These are phyloP conservation scores for Exserohilum rostratum DNA, from an alignment of 2,329 filamentous ascomycete species.

Conservation along the genomic window DNA sequence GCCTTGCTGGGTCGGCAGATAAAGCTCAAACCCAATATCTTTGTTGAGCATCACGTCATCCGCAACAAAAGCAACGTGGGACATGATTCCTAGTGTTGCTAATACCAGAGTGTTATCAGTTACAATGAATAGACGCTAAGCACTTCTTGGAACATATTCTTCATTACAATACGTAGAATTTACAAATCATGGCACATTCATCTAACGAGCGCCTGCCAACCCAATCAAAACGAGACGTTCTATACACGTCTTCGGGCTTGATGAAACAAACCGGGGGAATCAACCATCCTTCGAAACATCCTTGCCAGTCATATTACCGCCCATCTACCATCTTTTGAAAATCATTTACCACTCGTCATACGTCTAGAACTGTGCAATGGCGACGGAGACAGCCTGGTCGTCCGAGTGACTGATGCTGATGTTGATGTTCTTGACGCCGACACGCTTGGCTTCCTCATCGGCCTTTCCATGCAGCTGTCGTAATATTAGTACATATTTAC, in stretches of 20 bases:
- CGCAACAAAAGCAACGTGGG: not conserved
- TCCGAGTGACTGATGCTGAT: conserved; percentile 98
- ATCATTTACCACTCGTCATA: not conserved
- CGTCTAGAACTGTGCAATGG: conserved; percentile 76
- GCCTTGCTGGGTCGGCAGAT: not conserved
- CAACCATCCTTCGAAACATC: not conserved
- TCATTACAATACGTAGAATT: conserved; percentile 14
- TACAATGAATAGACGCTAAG: not conserved
- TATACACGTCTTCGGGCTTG: not conserved
- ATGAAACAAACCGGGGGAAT: conserved; percentile 3
- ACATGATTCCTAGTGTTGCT: too few relatives aligned
- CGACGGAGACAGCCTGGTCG: conserved; percentile 90
- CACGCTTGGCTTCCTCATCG: conserved; percentile 79
- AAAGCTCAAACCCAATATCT: not conserved
- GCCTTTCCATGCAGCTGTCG: conserved; percentile 83
- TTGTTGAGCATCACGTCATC: not conserved
- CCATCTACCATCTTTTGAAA: not conserved
- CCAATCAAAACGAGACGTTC: not conserved
- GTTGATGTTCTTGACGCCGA: conserved; percentile 84
- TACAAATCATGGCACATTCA: conserved; percentile 7
- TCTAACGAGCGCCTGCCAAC: not conserved
- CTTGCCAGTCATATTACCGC: conserved; percentile 3
- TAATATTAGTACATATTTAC: conserved; percentile 15
- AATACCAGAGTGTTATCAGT: too few relatives aligned
- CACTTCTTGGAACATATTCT: not conserved